Conservation (phyloP, 805 yeast species). For the Saturnispora dispora region DNA sequence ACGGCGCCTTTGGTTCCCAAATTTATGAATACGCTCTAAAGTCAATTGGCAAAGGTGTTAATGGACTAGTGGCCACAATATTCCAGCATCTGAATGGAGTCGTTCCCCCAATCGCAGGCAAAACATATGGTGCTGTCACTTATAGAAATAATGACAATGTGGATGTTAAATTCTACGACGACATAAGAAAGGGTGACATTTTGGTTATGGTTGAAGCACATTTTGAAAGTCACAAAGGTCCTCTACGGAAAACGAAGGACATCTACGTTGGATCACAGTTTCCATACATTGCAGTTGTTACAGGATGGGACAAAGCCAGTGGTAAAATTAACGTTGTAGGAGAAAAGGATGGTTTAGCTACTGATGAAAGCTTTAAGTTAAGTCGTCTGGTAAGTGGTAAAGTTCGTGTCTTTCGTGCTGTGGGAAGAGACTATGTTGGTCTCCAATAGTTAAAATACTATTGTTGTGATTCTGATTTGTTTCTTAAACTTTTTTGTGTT, state of each 20-base stretch:
- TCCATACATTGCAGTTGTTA: conserved; percentile 53
- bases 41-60: conserved; percentile 21
- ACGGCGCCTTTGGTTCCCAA: conserved; percentile 42
- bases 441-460: neutral
- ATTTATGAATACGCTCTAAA: conserved; percentile 38
- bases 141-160: conserved; percentile 48
- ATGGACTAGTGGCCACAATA: conserved; percentile 30
- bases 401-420: conserved; percentile 68
- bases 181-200: conserved; percentile 76
- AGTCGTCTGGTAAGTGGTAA: conserved; percentile 72
- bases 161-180: conserved; percentile 45
- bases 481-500: neutral
- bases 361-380: conserved; percentile 54
- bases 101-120: conserved; percentile 44
- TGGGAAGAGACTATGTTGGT: conserved; percentile 62
- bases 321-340: conserved; percentile 63
- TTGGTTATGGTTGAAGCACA: conserved; percentile 66
- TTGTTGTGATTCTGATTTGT: neutral
- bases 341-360: conserved; percentile 40
- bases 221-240: conserved; percentile 56
- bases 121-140: conserved; percentile 65
- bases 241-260: conserved; percentile 22
- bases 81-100: conserved; percentile 29
- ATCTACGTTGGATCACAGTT: conserved; percentile 46
- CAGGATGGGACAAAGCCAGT: conserved; percentile 68